phyloP scores from a whole-genome alignment of 345 rosid species.

The Pelargonium nanum region DNA sequence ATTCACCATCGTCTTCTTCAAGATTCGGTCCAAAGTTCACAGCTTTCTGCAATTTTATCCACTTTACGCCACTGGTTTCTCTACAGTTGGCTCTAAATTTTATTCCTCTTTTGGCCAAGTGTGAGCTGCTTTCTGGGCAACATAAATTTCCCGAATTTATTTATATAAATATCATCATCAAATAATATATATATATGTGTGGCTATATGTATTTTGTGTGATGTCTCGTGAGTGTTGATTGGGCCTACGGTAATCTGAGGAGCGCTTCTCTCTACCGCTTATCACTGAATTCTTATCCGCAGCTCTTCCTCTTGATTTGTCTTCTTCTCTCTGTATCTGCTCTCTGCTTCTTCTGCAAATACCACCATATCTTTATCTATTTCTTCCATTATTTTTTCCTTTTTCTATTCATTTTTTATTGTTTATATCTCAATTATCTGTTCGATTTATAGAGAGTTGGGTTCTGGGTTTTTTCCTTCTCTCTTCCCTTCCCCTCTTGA shows the following conservation, averaged over 20 bases:
- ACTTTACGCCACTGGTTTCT: background rate
- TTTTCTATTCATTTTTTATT: background rate
- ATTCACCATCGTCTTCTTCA: background rate
- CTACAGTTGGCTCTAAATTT: background rate
- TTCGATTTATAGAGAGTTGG: background rate
- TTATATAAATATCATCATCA: no score
- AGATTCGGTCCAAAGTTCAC: background rate
- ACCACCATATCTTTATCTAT: background rate
- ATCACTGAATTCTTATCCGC: constrained; percentile 39
- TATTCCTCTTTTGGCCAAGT: background rate
- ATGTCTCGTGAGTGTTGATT: background rate
- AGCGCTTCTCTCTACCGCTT: constrained; percentile 25
- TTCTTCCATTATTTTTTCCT: background rate
- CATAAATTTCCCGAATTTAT: no score
- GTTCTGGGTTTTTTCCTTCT: background rate
- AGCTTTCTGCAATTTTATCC: background rate
- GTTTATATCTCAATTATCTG: background rate
- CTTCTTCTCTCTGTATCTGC: background rate
- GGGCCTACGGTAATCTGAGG: constrained; percentile 42
- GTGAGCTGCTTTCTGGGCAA: background rate
- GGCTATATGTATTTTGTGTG: background rate
- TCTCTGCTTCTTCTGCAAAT: background rate
- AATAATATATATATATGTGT: background rate
- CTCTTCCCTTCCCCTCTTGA: background rate
- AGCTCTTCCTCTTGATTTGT: background rate